phyloP scores from a whole-genome alignment of 768 basidiomycete genomes.

The Termitomyces sp. region DNA sequence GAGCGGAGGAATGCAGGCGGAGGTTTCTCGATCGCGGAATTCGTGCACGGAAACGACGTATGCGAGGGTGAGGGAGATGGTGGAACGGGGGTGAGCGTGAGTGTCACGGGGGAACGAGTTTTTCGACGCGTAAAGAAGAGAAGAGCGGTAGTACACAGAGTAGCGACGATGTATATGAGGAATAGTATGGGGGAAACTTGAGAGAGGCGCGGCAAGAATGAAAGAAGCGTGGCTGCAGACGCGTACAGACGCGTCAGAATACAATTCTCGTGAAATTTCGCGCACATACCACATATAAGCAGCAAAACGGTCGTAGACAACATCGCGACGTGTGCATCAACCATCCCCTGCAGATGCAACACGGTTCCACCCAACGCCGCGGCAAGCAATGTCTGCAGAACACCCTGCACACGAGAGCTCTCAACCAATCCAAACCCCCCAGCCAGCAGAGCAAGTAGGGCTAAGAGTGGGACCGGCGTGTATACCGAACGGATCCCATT shows the following conservation, averaged over 20 bases:
- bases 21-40: not conserved
- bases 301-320: constrained; percentile 5
- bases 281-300: constrained; percentile 5
- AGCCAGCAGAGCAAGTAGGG: constrained; percentile 5
- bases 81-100: not conserved
- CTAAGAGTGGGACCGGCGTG: constrained; percentile 10
- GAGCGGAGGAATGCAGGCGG: not conserved
- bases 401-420: not conserved
- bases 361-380: constrained; percentile 5
- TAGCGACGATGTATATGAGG: constrained; percentile 6
- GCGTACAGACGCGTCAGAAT: not conserved
- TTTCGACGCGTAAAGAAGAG: not conserved
- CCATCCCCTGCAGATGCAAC: constrained; percentile 10
- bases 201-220: constrained; percentile 5
- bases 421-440: constrained; percentile 6
- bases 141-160: constrained; percentile 1
- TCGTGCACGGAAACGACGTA: not conserved
- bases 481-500: not conserved
- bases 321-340: not conserved
- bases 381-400: constrained; percentile 9
- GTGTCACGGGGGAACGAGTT: not conserved
- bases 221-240: constrained; percentile 9
- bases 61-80: constrained; percentile 3
- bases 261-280: not conserved
- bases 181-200: constrained; percentile 5